Evolutionary conservation across 495 filamentous ascomycete species (phyloP), one percentile per base, ranked within the genome.

Genomic region (Mycothermus thermophilus): DNA sequence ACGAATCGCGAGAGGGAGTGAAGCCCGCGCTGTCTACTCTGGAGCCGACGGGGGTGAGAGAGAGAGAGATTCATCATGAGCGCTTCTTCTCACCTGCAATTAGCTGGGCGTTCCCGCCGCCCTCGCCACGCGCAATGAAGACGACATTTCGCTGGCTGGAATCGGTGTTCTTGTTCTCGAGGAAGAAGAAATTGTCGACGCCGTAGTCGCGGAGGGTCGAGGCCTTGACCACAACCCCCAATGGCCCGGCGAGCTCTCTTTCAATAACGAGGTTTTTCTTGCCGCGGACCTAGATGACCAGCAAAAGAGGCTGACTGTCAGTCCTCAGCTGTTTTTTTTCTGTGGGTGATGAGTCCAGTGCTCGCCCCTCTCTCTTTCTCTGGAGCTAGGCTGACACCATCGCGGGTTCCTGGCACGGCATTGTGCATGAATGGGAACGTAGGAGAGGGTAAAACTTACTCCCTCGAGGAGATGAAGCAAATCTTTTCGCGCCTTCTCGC

Each of bases 211-310:
- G 63, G 21, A 71, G 41, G 5, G 60, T 72, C 28, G 92, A 93
- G 50, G 93, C 90, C 54, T 94, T 95, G 62, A 92, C 80, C 51
- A 96, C 79, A 36, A 92, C 69, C 31, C 84, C 83, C 32, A 99
- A 70, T 22, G 85, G 80, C 24, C 87, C 87, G 43, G 87, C 85
- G 46, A 99, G 70, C 47, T 77, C 72, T 57, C 83, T 80, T 54
- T 95, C 87, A 49, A 96, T 78, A 35, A 96, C 80, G 42, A 99
- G 69, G 59, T 94, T 93, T 68, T 99, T 99, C 75, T 95, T 96
- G 38, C 92, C 92, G 53, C 84, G 79, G 41, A 94, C 81, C 90
- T 97, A 40, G 28, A 35, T 51, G 33, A 25, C 6, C 22, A 11
- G 6, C 22, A 25, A 25, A 25, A 25, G 32, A 30, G 21, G 31